Evolutionary conservation across 1,139 yeast genomes (phyloP).

Genomic region (Pichia sp.): DNA sequence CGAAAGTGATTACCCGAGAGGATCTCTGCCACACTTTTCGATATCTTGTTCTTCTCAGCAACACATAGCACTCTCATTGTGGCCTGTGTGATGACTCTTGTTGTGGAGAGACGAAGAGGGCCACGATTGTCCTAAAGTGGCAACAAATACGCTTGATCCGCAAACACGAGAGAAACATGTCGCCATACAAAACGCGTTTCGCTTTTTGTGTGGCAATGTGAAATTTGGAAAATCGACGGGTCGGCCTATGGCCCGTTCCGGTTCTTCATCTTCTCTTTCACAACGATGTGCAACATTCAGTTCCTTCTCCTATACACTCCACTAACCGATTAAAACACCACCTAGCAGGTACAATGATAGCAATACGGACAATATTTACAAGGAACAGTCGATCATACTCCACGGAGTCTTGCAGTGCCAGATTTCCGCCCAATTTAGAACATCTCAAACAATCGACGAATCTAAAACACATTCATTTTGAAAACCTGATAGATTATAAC

Average conservation of each 20-base stretch:
- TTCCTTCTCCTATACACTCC: too few species aligned
- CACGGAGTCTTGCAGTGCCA: conserved; percentile 1
- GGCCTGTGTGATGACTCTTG: too few species aligned
- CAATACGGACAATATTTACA: too few species aligned
- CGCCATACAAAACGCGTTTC: not conserved
- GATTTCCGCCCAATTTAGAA: conserved; percentile 14
- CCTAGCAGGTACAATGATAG: too few species aligned
- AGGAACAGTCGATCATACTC: not conserved
- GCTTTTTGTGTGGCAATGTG: not conserved
- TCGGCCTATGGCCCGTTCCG: too few species aligned
- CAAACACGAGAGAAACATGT: not conserved
- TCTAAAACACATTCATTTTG: conserved; percentile 64
- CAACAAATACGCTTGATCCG: not conserved
- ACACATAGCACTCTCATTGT: conserved; percentile 68
- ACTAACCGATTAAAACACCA: too few species aligned
- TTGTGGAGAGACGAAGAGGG: too few species aligned
- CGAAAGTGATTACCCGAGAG: conserved; percentile 69
- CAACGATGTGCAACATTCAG: too few species aligned
- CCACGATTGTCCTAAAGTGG: not conserved
- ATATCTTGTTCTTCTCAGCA: conserved; percentile 96
- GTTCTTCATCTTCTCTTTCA: too few species aligned
- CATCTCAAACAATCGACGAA: conserved; percentile 24
- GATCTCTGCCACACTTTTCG: conserved; percentile 75
- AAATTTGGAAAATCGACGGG: not conserved
- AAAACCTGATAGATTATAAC: conserved; percentile 50